Evolutionary conservation across 306 rosid species (phyloP).

Genomic region (Crataegus laevigata): DNA sequence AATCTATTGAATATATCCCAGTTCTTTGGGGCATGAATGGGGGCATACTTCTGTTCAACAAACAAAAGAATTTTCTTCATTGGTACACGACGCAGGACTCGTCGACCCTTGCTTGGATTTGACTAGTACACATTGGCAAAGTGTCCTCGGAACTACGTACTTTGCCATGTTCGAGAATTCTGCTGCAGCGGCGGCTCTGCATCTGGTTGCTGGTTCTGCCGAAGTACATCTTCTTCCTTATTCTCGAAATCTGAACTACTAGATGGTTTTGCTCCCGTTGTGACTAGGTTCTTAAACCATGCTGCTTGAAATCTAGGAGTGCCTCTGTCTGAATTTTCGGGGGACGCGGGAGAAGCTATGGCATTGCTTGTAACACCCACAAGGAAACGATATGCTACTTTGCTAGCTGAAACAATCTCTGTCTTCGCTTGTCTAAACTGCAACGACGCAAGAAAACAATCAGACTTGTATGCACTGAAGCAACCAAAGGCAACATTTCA

Average conservation of each 20-base stretch:
- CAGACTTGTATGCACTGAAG: not conserved
- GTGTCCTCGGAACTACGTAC: conserved; percentile 24
- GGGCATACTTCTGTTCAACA: conserved; percentile 28
- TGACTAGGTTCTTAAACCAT: conserved; percentile 78
- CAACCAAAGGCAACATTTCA: not conserved
- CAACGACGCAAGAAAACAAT: conserved; percentile 21
- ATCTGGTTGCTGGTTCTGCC: conserved; percentile 29
- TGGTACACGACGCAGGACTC: conserved; percentile 40
- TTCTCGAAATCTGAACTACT: conserved; percentile 62
- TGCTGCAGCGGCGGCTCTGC: conserved; percentile 25
- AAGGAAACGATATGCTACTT: conserved; percentile 87
- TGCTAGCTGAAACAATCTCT: conserved; percentile 86
- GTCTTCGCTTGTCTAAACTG: conserved; percentile 96
- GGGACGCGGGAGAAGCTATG: conserved; percentile 38
- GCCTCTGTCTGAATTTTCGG: conserved; percentile 62
- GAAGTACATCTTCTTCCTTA: conserved; percentile 34
- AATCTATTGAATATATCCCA: conserved; percentile 18
- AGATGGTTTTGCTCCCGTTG: conserved; percentile 81
- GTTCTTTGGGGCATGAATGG: conserved; percentile 23
- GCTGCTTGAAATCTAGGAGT: conserved; percentile 64
- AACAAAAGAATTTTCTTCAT: conserved; percentile 47
- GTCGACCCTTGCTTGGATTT: conserved; percentile 24
- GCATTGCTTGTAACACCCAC: conserved; percentile 65
- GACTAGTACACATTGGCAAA: conserved; percentile 27
- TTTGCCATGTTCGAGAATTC: conserved; percentile 27